phyloP scores from a whole-genome alignment of 148 eudicot genomes.

The Amaranthus cruentus region DNA sequence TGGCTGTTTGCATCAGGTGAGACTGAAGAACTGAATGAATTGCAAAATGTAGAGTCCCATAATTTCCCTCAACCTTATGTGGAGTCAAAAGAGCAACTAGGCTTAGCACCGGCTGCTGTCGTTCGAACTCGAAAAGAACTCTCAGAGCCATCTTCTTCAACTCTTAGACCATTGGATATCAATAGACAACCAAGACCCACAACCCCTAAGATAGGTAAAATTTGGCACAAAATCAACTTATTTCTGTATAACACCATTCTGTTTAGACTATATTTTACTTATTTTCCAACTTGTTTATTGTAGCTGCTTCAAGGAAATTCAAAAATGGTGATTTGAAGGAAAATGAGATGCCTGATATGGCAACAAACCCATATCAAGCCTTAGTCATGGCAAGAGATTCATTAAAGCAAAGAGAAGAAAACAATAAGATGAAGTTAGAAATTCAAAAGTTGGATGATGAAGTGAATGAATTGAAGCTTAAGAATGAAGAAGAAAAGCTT shows the following conservation, averaged over 20 bases:
- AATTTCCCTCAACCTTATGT: constrained; percentile 69
- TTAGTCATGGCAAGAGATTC: constrained; percentile 89
- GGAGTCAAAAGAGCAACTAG: constrained; percentile 55
- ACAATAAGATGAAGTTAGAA: constrained; percentile 60
- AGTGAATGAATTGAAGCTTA: constrained; percentile 47
- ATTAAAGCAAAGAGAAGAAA: constrained; percentile 73
- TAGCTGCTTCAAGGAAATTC: constrained; percentile 56
- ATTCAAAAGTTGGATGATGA: constrained; percentile 75
- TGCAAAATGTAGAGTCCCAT: constrained; percentile 80
- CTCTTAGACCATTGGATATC: constrained; percentile 50
- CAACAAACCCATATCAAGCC: constrained; percentile 75
- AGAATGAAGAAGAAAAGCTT: constrained; percentile 73
- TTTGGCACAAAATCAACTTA: not conserved
- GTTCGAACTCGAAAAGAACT: constrained; percentile 54
- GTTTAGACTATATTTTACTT: not conserved
- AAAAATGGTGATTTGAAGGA: constrained; percentile 48
- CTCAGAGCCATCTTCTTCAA: constrained; percentile 37
- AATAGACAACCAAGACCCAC: constrained; percentile 57
- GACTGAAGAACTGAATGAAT: constrained; percentile 68
- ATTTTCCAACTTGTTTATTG: not conserved
- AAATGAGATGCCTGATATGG: constrained; percentile 57
- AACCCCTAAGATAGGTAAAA: constrained; percentile 67
- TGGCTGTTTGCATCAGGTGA: constrained; percentile 70
- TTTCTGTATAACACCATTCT: not conserved
- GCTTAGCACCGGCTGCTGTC: constrained; percentile 90